A percentile compares a stretch with the other conserved stretches of the same genome.
phyloP scores from a whole-genome alignment of 352 stramenopile genomes.

The Globisporangium nagaii region DNA sequence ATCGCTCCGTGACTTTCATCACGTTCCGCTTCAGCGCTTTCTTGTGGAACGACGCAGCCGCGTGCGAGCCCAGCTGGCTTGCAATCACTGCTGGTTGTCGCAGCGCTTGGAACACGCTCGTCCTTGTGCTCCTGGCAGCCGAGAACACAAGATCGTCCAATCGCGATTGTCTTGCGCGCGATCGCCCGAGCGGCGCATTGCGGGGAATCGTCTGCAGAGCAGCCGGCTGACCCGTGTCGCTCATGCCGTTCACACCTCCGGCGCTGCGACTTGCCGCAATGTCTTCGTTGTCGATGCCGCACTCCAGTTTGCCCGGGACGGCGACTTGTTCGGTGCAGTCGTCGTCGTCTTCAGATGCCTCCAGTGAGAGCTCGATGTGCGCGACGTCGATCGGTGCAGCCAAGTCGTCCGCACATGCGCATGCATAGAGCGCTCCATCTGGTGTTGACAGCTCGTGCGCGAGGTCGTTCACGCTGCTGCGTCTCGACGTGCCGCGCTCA shows the following conservation, averaged over 20 bases:
- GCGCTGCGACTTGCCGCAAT: background rate
- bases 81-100: background rate
- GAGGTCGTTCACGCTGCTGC: background rate
- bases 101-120: conserved; percentile 5
- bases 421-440: background rate
- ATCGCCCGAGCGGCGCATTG: background rate
- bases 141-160: background rate
- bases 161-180: background rate
- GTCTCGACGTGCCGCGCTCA: background rate
- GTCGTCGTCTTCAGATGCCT: background rate
- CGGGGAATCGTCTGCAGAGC: background rate
- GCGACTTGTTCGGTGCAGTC: background rate
- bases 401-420: background rate
- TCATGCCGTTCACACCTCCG: background rate
- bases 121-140: background rate
- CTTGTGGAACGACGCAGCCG: conserved; percentile 18
- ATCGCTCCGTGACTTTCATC: conserved; percentile 11
- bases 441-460: background rate
- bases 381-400: background rate
- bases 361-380: background rate
- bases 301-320: background rate
- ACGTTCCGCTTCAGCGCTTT: conserved; percentile 24
- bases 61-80: background rate
- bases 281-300: background rate
- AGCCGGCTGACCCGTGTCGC: background rate